Percentiles rank a stretch among this genome's conserved stretches.
phyloP scores from a whole-genome alignment of 2,329 filamentous ascomycete genomes.

The Dothideomycetidae sp. region DNA sequence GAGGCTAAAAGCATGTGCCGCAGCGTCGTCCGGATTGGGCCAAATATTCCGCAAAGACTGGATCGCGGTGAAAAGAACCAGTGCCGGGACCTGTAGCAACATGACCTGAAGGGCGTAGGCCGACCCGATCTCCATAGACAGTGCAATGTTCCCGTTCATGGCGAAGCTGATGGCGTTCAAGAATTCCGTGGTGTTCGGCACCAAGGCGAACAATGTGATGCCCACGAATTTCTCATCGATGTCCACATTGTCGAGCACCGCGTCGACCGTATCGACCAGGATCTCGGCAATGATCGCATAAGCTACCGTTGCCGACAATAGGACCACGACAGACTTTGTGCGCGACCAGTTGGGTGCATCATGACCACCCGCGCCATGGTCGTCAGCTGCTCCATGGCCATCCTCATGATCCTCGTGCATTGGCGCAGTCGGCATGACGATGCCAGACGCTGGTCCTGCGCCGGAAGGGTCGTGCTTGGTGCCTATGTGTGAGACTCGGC shows the following conservation, averaged over 20 bases:
- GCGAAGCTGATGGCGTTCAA: slow-evolving; percentile 98
- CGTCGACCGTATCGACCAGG: slow-evolving; percentile 88
- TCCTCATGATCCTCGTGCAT: slow-evolving; percentile 24
- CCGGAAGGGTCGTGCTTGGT: slow-evolving; percentile 17
- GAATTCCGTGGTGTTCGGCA: slow-evolving; percentile 97
- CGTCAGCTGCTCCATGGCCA: slow-evolving; percentile 30
- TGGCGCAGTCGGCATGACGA: slow-evolving; percentile 22
- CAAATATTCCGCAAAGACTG: slow-evolving; percentile 37
- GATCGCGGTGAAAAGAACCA: slow-evolving; percentile 80
- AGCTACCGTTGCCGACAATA: slow-evolving; percentile 75
- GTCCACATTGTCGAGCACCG: slow-evolving; percentile 77
- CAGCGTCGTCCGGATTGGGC: slow-evolving; percentile 40
- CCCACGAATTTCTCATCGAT: slow-evolving; percentile 97
- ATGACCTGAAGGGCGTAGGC: slow-evolving; percentile 95
- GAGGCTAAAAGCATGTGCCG: slow-evolving; percentile 58
- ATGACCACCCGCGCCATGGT: slow-evolving; percentile 55
- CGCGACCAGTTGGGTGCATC: slow-evolving; percentile 98
- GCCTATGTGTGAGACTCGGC: slow-evolving; percentile 35
- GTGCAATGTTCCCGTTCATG: slow-evolving; percentile 97
- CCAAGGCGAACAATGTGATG: slow-evolving; percentile 89
- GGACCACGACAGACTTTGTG: slow-evolving; percentile 74
- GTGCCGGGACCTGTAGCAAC: slow-evolving; percentile 78
- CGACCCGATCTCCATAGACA: slow-evolving; percentile 98
- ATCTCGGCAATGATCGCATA: slow-evolving; percentile 98
- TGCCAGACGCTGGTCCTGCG: slow-evolving; percentile 11